Evolutionary conservation across 2,329 filamentous ascomycete genomes (phyloP).

Genomic region (Scortechinia acanthostroma): DNA sequence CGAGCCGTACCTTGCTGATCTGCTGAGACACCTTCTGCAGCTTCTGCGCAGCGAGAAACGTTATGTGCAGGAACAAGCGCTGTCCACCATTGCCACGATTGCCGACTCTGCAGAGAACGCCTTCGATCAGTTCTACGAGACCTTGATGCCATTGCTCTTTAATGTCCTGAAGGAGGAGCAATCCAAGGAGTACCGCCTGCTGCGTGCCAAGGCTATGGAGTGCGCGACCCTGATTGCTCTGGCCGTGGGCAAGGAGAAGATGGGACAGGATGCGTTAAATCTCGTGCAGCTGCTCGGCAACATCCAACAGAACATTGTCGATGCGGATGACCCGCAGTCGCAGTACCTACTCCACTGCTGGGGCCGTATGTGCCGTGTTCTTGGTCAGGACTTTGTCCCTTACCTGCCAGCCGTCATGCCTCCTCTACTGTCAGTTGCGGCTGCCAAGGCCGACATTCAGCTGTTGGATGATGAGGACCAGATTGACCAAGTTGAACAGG

Average conservation of each 20-base stretch:
- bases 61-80: slow-evolving; percentile 93
- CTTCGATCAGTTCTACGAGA: slow-evolving; percentile 91
- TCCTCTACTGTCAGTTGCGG: slow-evolving; percentile 80
- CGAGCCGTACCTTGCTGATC: slow-evolving; percentile 84
- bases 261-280: slow-evolving; percentile 79
- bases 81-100: slow-evolving; percentile 96
- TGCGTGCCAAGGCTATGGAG: slow-evolving; percentile 97
- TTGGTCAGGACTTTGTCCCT: slow-evolving; percentile 82
- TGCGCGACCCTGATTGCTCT: slow-evolving; percentile 93
- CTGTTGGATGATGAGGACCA: slow-evolving; percentile 91
- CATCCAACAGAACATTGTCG: slow-evolving; percentile 80
- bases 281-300: slow-evolving; percentile 80
- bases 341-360: slow-evolving; percentile 98
- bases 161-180: slow-evolving; percentile 83
- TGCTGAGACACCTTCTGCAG: slow-evolving; percentile 78
- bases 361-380: slow-evolving; percentile 95
- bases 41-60: slow-evolving; percentile 86
- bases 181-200: slow-evolving; percentile 83
- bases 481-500: slow-evolving; percentile 83
- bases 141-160: slow-evolving; percentile 89
- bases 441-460: slow-evolving; percentile 94
- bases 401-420: slow-evolving; percentile 93
- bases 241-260: slow-evolving; percentile 86
- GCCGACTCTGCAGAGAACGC: slow-evolving; percentile 95
- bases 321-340: slow-evolving; percentile 88